Conservation (phyloP, 495 filamentous ascomycete genomes). For the Podospora appendiculata region DNA sequence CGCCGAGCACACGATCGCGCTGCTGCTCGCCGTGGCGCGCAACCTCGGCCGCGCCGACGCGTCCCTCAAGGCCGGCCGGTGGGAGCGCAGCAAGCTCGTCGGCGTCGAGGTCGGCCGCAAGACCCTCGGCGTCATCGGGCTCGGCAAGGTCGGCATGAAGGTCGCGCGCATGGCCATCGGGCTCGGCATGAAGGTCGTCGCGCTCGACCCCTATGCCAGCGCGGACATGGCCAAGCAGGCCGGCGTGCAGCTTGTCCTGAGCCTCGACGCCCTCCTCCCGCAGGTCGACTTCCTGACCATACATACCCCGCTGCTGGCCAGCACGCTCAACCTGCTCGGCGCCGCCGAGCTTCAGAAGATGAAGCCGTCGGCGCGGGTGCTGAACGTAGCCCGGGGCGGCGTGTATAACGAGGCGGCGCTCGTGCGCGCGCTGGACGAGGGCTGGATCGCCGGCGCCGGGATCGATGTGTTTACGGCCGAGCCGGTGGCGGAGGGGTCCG, state of each 20-base stretch:
- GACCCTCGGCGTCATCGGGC: constrained; percentile 57
- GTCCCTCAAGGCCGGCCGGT: constrained; percentile 52
- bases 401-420: constrained; percentile 67
- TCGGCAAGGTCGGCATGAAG: constrained; percentile 66
- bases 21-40: constrained; percentile 57
- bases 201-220: constrained; percentile 61
- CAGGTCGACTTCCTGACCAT: constrained; percentile 65
- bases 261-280: constrained; percentile 48
- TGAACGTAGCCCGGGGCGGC: constrained; percentile 68
- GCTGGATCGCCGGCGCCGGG: constrained; percentile 63
- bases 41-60: constrained; percentile 55
- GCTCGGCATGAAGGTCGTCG: constrained; percentile 59
- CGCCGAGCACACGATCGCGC: constrained; percentile 59
- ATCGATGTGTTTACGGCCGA: constrained; percentile 70
- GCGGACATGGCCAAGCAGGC: constrained; percentile 49
- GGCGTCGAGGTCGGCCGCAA: constrained; percentile 66
- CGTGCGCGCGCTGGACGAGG: constrained; percentile 55
- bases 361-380: constrained; percentile 56
- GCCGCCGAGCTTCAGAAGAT: constrained; percentile 54
- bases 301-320: constrained; percentile 65
- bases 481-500: constrained; percentile 41
- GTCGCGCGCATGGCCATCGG: constrained; percentile 63
- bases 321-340: constrained; percentile 59
- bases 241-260: constrained; percentile 47
- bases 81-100: constrained; percentile 61